Evolutionary conservation across 2,329 filamentous ascomycete species (phyloP), one percentile per base, ranked within the genome.

Genomic region (Sporothrix pseudoabietina): DNA sequence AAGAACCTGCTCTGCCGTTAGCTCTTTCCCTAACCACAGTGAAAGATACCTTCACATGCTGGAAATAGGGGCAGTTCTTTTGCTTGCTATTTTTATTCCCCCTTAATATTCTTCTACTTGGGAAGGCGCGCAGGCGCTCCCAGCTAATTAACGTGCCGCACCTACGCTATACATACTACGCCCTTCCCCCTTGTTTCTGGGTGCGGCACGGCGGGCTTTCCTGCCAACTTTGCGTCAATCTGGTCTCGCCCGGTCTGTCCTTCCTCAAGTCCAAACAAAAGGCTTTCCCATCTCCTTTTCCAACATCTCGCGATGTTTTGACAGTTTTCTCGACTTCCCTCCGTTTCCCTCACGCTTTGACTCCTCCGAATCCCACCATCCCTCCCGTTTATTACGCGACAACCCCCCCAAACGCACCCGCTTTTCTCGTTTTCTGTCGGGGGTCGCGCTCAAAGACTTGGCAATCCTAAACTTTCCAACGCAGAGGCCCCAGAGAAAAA

Each of bases 141-240:
- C 14, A 14, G 9, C 22, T 66, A 66, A 66, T 47, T 22, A 35
- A 35, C 44, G 26, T 68, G 44, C 65, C 22, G 14, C 14, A 12
- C 65, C 44, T 55, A 26, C 22, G 52, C 52, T 52, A n/a, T 6
- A 26, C 26, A 2, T 26, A 10, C 22, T 22, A n/a, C 26, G 16
- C 35, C 41, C 41, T n/a, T 66, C 47, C 35, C 41, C 41, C 39
- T 66, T 66, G 61, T 66, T 47, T 66, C 35, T 66, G 39, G 61
- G 61, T 68, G 63, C 22, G 22, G 22, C 63, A 22, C 22, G 16
- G 39, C 22, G 26, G 59, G 22, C 8, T 26, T 44, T 68, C 16
- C 65, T 52, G 14, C 41, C 8, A 61, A 57, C 7, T 65, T 66
- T 66, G 7, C 30, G 44, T 32, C 16, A 9, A 35, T 54, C 22